Percentiles rank a stretch among this genome's conserved stretches.
These are phyloP conservation scores for Rhizophora mangle DNA, from an alignment of 345 rosid genomes.

Conservation along the genomic window DNA sequence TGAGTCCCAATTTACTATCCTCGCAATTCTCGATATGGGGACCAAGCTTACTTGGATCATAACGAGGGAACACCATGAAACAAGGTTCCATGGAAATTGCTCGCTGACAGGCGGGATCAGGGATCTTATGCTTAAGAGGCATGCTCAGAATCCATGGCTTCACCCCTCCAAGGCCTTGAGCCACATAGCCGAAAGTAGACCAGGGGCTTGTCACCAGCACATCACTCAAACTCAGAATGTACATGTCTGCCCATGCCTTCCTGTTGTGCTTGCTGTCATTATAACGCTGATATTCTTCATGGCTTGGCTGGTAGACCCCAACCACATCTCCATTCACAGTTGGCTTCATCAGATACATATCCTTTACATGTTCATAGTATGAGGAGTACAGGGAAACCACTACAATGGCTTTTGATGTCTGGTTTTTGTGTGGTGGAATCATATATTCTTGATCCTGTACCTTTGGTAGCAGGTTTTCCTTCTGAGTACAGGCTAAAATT, in stretches of 20 bases:
- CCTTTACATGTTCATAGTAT: constrained; percentile 8
- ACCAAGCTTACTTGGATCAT: not conserved
- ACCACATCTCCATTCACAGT: constrained; percentile 18
- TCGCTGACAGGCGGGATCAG: constrained; percentile 16
- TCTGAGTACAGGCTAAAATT: constrained; percentile 10
- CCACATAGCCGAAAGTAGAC: too few species aligned
- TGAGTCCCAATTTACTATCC: not conserved
- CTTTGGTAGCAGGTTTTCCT: constrained; percentile 18
- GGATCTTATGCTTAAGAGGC: not conserved
- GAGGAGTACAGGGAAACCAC: constrained; percentile 13
- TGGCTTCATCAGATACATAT: constrained; percentile 15
- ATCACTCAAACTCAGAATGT: too few species aligned
- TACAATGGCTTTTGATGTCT: constrained; percentile 17
- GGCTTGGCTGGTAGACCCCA: constrained; percentile 27
- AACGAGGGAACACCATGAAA: not conserved
- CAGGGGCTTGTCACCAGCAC: too few species aligned
- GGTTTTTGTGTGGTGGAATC: not conserved
- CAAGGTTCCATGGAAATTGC: constrained; percentile 18
- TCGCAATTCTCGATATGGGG: not conserved
- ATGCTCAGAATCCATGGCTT: constrained; percentile 21
- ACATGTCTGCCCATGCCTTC: constrained; percentile 26
- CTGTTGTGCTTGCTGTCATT: constrained; percentile 16
- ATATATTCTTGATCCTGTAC: not conserved
- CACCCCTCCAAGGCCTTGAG: too few species aligned
- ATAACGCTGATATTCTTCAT: constrained; percentile 20